Percentiles rank a stretch among this genome's conserved stretches.
phyloP scores from a whole-genome alignment of 208 protist species.

The Trypanosoma cruzi region DNA sequence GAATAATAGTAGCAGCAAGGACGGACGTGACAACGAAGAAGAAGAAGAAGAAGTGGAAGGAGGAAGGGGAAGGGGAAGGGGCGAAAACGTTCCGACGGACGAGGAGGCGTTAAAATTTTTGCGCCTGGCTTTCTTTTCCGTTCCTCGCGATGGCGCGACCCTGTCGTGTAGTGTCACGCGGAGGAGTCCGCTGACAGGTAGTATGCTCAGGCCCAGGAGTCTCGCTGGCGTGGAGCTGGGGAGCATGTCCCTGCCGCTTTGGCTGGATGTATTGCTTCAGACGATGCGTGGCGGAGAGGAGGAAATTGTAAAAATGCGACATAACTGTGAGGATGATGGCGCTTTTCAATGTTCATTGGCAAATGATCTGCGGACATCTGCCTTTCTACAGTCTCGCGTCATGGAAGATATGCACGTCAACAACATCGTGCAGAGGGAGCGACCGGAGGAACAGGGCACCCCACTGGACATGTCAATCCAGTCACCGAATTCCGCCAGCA shows the following conservation, averaged over 20 bases:
- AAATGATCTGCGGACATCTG: not conserved
- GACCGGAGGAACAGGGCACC: no score
- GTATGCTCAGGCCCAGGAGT: not conserved
- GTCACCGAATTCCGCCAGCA: not conserved
- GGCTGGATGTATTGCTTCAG: conserved; percentile 24
- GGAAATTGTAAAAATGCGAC: conserved; percentile 4
- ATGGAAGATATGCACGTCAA: not conserved
- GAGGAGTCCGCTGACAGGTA: conserved; percentile 1
- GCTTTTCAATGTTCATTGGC: conserved; percentile 5
- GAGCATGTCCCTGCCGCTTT: conserved; percentile 11
- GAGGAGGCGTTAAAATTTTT: conserved; percentile 22
- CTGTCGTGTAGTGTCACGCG: conserved; percentile 15
- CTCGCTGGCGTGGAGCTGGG: conserved; percentile 7
- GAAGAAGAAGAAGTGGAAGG: not conserved
- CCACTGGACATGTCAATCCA: no score
- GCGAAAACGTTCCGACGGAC: not conserved
- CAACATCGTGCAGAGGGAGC: not conserved
- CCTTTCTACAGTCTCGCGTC: not conserved
- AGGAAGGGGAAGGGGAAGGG: no score
- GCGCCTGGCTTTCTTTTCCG: conserved; percentile 3
- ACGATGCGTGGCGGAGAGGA: conserved; percentile 16
- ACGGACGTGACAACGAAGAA: not conserved
- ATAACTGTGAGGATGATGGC: conserved; percentile 14
- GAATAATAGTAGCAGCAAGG: no score
- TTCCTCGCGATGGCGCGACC: conserved; percentile 23